Evolutionary conservation across 1,284 basidiomycete genomes (phyloP).

Genomic region (Melampsora medusae): DNA sequence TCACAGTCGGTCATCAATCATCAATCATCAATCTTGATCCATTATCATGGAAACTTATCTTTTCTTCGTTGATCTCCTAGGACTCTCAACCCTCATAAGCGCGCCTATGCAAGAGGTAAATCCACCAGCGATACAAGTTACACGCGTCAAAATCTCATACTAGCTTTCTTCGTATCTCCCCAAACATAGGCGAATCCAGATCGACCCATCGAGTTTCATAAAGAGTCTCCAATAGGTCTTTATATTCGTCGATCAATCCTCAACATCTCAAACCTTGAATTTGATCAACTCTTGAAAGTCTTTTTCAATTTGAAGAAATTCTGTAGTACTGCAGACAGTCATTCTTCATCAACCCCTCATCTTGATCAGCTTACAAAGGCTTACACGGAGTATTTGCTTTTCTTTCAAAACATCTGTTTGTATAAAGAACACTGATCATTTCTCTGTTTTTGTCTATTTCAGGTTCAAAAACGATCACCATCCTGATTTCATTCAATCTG

Average conservation of each 20-base stretch:
- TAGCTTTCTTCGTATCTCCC: background rate
- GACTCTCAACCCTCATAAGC: too few species aligned
- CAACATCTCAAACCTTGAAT: slow-evolving; percentile 24
- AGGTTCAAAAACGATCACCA: slow-evolving; percentile 39
- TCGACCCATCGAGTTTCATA: slow-evolving; percentile 16
- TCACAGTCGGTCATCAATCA: slow-evolving; percentile 4
- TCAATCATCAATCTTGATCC: background rate
- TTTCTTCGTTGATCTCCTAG: too few species aligned
- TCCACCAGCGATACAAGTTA: background rate
- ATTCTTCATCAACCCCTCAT: too few species aligned
- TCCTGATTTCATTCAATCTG: slow-evolving; percentile 34
- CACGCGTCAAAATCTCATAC: background rate
- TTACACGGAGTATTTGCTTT: background rate
- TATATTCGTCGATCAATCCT: slow-evolving; percentile 31
- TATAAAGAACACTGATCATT: background rate
- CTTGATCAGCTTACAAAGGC: background rate
- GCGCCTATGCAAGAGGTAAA: background rate
- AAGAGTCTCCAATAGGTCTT: slow-evolving; percentile 39
- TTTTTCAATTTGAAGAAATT: slow-evolving; percentile 23
- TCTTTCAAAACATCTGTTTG: background rate
- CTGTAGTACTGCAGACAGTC: slow-evolving; percentile 4
- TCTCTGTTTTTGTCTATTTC: background rate
- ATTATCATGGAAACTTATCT: too few species aligned
- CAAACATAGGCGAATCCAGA: slow-evolving; percentile 7
- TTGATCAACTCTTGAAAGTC: slow-evolving; percentile 32